Evolutionary conservation across 2,329 filamentous ascomycete genomes (phyloP).

Genomic region (Didymella keratinophila): DNA sequence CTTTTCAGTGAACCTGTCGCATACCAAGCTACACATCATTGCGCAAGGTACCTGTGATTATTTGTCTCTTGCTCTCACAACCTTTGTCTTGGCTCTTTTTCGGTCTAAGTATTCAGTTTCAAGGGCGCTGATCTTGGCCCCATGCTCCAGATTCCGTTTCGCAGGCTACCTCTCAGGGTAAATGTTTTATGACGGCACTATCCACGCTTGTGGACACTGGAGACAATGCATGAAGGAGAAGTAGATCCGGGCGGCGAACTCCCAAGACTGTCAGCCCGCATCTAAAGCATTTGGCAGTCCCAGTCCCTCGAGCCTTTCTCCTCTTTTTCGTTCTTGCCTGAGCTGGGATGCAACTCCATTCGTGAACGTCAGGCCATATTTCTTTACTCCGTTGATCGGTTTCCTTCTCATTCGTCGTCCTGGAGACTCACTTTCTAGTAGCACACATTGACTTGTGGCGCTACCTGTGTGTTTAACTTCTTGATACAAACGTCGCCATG

Average conservation of each 20-base stretch:
- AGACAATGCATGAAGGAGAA: slow-evolving; percentile 38
- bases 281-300: slow-evolving; percentile 45
- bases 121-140: slow-evolving; percentile 31
- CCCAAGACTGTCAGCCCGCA: slow-evolving; percentile 29
- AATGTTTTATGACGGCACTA: slow-evolving; percentile 20
- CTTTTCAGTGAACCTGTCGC: slow-evolving; percentile 7
- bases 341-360: slow-evolving; percentile 26
- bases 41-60: slow-evolving; percentile 3
- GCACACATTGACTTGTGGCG: slow-evolving; percentile 15
- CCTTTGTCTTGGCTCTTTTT: slow-evolving; percentile 23
- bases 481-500: slow-evolving; percentile 33
- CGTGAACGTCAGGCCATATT: slow-evolving; percentile 30
- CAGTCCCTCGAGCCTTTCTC: slow-evolving; percentile 30
- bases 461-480: slow-evolving; percentile 10
- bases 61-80: slow-evolving; percentile 19
- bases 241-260: slow-evolving; percentile 25
- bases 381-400: slow-evolving; percentile 44
- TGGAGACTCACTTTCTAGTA: slow-evolving; percentile 32
- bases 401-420: slow-evolving; percentile 36
- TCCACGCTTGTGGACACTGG: slow-evolving; percentile 30
- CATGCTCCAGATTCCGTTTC: slow-evolving; percentile 28
- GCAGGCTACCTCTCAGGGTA: slow-evolving; percentile 17
- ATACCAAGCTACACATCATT: not conserved
- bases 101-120: slow-evolving; percentile 32
- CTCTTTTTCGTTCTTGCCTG: slow-evolving; percentile 27